phyloP scores from a whole-genome alignment of 2,329 filamentous ascomycete species.

The Chaetomiaceae sp. region DNA sequence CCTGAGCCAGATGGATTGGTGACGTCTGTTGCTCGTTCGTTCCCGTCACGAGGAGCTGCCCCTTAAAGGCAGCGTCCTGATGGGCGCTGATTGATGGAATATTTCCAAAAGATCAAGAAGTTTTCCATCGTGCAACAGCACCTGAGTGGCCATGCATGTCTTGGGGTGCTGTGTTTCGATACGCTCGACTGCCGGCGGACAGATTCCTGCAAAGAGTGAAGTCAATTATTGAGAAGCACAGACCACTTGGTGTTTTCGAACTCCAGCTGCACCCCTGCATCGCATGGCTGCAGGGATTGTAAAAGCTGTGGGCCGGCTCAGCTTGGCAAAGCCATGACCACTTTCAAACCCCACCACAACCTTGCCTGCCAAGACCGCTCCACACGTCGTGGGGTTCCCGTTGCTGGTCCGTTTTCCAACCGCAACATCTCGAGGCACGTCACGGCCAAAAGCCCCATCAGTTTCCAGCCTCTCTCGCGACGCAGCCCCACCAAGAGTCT shows the following conservation, averaged over 20 bases:
- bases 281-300: not conserved
- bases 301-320: not conserved
- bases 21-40: too few relatives aligned
- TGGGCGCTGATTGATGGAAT: too few relatives aligned
- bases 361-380: constrained; percentile 1
- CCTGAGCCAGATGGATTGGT: too few relatives aligned
- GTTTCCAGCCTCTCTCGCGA: not conserved
- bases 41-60: too few relatives aligned
- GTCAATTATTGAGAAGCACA: constrained; percentile 3
- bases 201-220: not conserved
- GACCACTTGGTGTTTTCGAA: constrained; percentile 7
- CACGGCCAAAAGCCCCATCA: not conserved
- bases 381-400: constrained; percentile 3
- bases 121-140: too few relatives aligned
- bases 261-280: constrained; percentile 3
- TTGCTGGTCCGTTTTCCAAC: not conserved
- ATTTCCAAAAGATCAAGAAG: too few relatives aligned
- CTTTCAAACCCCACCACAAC: constrained; percentile 1
- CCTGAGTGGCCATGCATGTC: too few relatives aligned
- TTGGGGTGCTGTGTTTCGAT: too few relatives aligned
- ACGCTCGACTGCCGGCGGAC: too few relatives aligned
- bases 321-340: constrained; percentile 5
- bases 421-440: constrained; percentile 1
- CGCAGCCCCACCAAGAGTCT: not conserved
- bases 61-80: too few relatives aligned